These are phyloP conservation scores for Pseudocercospora crystallina DNA, from an alignment of 2,329 filamentous ascomycete genomes.

Conservation along the genomic window DNA sequence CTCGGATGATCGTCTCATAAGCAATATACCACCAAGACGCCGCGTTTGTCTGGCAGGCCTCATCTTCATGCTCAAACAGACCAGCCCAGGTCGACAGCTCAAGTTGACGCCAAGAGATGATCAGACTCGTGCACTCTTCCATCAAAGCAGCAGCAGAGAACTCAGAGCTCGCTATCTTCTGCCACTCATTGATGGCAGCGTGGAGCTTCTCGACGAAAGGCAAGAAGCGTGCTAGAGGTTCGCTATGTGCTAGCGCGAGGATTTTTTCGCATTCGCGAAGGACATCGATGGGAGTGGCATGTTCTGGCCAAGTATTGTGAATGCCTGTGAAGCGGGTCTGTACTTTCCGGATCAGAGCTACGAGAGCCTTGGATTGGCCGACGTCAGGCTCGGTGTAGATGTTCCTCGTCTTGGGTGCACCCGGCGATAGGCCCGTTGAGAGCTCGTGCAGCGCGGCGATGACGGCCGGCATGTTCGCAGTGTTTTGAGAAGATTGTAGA, in stretches of 20 bases:
- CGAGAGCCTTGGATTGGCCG: constrained; percentile 70
- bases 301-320: constrained; percentile 61
- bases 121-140: constrained; percentile 73
- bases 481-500: neutral
- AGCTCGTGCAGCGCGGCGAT: constrained; percentile 6
- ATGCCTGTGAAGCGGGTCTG: constrained; percentile 72
- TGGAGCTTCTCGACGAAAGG: constrained; percentile 87
- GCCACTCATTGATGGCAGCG: constrained; percentile 86
- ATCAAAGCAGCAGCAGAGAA: constrained; percentile 71
- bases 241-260: constrained; percentile 71
- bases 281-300: constrained; percentile 80
- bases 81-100: constrained; percentile 91
- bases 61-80: constrained; percentile 79
- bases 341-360: constrained; percentile 67
- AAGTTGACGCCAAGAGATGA: constrained; percentile 85
- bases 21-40: constrained; percentile 95
- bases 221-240: constrained; percentile 83
- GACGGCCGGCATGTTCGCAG: constrained; percentile 8
- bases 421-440: neutral
- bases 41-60: constrained; percentile 73
- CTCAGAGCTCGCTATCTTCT: constrained; percentile 81
- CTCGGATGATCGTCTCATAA: constrained; percentile 82
- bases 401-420: constrained; percentile 48
- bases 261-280: constrained; percentile 72
- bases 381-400: constrained; percentile 86